Evolutionary conservation across 1,139 yeast species (phyloP).

Genomic region (Nematodospora anomalae): DNA sequence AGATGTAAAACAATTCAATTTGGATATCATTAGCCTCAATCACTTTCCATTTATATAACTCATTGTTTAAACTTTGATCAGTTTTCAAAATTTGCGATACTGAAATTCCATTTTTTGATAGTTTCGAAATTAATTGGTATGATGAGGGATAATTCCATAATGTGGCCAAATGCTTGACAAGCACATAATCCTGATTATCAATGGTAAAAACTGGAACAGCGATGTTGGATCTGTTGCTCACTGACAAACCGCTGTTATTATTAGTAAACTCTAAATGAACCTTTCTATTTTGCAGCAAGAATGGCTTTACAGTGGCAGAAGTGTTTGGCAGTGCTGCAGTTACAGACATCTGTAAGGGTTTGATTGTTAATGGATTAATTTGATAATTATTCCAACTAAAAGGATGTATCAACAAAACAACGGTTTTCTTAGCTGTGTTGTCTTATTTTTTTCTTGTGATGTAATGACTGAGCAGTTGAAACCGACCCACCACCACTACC

Average conservation of each 20-base stretch:
- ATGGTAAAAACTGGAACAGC: conserved; percentile 13
- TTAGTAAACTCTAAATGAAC: not conserved
- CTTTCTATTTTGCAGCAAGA: not conserved
- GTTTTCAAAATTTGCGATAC: conserved; percentile 26
- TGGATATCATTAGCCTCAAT: conserved; percentile 22
- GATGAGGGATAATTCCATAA: conserved; percentile 46
- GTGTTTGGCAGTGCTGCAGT: not conserved
- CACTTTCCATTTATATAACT: conserved; percentile 21
- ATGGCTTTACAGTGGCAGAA: not conserved
- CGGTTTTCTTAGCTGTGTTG: too few relatives aligned
- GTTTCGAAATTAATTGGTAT: conserved; percentile 35
- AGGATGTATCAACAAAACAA: too few relatives aligned
- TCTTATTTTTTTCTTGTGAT: too few relatives aligned
- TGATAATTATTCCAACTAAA: too few relatives aligned
- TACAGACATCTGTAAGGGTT: not conserved
- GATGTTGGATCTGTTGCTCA: conserved; percentile 6
- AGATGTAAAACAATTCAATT: conserved; percentile 29
- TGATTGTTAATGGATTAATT: too few relatives aligned
- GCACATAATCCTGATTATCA: conserved; percentile 20
- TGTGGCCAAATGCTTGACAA: conserved; percentile 34
- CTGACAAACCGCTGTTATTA: not conserved
- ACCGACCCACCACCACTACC: too few relatives aligned
- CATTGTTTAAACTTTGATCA: conserved; percentile 21
- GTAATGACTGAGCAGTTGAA: too few relatives aligned
- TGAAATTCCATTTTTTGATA: conserved; percentile 25